Base-by-base conservation (phyloP, 2,329 filamentous ascomycete species). In the Xylaria digitata region DNA sequence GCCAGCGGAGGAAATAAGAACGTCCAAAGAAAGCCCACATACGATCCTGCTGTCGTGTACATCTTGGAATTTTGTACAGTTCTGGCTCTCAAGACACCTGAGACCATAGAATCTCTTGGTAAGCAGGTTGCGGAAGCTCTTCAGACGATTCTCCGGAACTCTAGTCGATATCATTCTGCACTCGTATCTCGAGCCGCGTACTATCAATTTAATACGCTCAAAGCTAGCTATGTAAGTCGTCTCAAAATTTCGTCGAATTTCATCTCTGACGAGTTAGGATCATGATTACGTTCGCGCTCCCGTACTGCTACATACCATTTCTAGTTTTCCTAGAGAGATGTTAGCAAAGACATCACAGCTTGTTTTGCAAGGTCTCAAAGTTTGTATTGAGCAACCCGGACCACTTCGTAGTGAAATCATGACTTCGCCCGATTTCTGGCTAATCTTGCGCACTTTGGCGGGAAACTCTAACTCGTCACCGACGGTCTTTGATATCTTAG, bases 381-480 rank as follows among this genome's bases (percentile, higher is more conserved):
- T 90, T 50, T 97, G 94, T 74, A 92, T 97, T 71, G 89, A 91
- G 58, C 88, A 91, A 66, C 89, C 93, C 0, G 89, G 90, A 30
- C 89, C 92, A 13, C 82, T 99, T 32, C 89, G 93, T 64, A 97
- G 92, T 72, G 95, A 98, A 80, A 92, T 98, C 72, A 96, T 97
- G 80, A 95, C 93, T 15, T 98, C 95, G 19, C 96, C 96, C 0
- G 96, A 99, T 76, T 98, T 99, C 79, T 99, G 96, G 96, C 91
- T 91, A 5, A 92, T 97, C 15, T 83, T 99, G 59, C 90, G 93
- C 68, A 87, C 89, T 37, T 82, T 99, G 19, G 89, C 92, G 53
- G 83, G 85, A 26, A 87, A 90, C 68, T 81, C 88, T 2, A 90
- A 92, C 60, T 90, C 91, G 30, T 92, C 93, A 1, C 85, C 90